phyloP scores from a whole-genome alignment of 2,329 filamentous ascomycete species.

The Penicillium sp. region DNA sequence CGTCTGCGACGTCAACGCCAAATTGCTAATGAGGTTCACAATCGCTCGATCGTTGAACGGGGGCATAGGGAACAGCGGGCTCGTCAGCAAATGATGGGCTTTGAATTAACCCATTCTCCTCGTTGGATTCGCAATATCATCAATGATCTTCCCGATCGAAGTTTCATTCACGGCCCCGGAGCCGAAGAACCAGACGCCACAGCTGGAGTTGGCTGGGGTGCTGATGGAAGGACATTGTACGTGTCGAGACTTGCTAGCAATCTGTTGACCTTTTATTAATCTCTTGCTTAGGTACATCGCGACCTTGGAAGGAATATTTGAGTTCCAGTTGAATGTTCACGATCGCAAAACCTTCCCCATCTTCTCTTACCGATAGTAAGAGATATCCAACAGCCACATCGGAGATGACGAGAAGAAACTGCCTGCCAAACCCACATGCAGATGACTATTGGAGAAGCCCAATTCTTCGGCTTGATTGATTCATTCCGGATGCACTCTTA shows the following conservation, averaged over 20 bases:
- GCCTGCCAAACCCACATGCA: background rate
- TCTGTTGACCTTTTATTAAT: slow-evolving; percentile 11
- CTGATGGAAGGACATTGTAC: slow-evolving; percentile 52
- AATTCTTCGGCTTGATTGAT: background rate
- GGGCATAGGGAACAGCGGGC: slow-evolving; percentile 38
- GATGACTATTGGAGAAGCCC: background rate
- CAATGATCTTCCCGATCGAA: slow-evolving; percentile 41
- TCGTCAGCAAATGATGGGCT: slow-evolving; percentile 38
- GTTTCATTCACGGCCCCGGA: slow-evolving; percentile 34
- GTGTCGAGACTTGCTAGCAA: slow-evolving; percentile 24
- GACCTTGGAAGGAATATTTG: slow-evolving; percentile 54
- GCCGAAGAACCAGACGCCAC: slow-evolving; percentile 48
- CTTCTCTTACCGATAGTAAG: slow-evolving; percentile 40
- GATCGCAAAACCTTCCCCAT: slow-evolving; percentile 54
- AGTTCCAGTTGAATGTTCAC: slow-evolving; percentile 51
- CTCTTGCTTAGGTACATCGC: slow-evolving; percentile 47
- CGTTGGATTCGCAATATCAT: slow-evolving; percentile 45
- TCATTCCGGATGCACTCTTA: background rate
- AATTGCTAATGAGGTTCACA: slow-evolving; percentile 40
- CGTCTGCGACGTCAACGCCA: slow-evolving; percentile 45
- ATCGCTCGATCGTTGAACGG: slow-evolving; percentile 27
- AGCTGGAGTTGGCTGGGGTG: slow-evolving; percentile 53
- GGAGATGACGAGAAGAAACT: background rate
- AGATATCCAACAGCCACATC: background rate
- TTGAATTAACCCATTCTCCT: slow-evolving; percentile 42